These are phyloP conservation scores for Phaffomyces opuntiae DNA, from an alignment of 805 yeast genomes.

Conservation along the genomic window DNA sequence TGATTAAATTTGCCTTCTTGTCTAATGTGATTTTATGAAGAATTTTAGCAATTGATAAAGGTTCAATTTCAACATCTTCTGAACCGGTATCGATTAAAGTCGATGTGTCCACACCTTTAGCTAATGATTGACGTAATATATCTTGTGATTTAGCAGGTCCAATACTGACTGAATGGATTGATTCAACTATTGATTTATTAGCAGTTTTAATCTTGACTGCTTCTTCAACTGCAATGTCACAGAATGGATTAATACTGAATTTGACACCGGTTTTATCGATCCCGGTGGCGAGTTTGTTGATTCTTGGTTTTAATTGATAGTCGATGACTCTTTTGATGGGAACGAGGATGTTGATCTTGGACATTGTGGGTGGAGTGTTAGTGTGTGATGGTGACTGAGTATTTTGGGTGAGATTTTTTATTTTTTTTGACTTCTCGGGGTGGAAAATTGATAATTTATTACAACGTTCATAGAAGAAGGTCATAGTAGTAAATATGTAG, in stretches of 20 bases:
- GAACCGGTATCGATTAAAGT: conserved; percentile 77
- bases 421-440: not conserved
- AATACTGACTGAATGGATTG: conserved; percentile 84
- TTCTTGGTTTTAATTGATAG: conserved; percentile 87
- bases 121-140: conserved; percentile 79
- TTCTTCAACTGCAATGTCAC: conserved; percentile 97
- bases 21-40: conserved; percentile 65
- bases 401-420: not conserved
- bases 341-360: conserved; percentile 68
- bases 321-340: conserved; percentile 96
- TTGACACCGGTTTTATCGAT: conserved; percentile 81
- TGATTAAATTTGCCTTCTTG: conserved; percentile 67
- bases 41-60: conserved; percentile 83
- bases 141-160: conserved; percentile 88
- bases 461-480: too few relatives aligned
- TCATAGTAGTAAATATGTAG: not conserved
- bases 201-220: conserved; percentile 71
- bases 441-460: not conserved
- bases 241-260: conserved; percentile 92
- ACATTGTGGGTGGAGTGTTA: conserved; percentile 23
- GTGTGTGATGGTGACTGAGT: not conserved
- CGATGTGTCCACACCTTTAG: conserved; percentile 89
- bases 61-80: conserved; percentile 50
- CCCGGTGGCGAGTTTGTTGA: conserved; percentile 78
- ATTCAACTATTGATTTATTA: conserved; percentile 61